A percentile compares a stretch with the other conserved stretches of the same genome.
Conservation (phyloP, 371 early-diverging fungal genomes). For the Fennellomyces sp. region DNA sequence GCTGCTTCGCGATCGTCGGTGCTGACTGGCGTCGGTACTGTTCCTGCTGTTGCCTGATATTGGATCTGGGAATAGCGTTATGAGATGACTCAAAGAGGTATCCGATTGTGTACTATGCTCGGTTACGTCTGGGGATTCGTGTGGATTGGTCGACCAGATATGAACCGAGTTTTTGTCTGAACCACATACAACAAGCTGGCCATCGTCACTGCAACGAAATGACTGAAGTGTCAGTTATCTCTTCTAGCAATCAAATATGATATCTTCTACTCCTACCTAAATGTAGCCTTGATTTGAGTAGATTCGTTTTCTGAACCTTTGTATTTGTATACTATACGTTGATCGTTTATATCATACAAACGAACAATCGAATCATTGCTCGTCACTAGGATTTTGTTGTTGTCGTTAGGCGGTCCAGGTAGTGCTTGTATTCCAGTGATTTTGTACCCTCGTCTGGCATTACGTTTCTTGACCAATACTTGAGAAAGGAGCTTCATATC, state of each 20-base stretch:
- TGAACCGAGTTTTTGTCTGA: conserved; percentile 80
- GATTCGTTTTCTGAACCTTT: conserved; percentile 73
- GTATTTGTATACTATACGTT: conserved; percentile 73
- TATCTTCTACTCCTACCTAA: conserved; percentile 45
- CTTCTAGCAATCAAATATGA: neutral
- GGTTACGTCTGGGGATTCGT: too few species aligned
- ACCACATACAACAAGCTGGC: conserved; percentile 77
- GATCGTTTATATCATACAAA: conserved; percentile 75
- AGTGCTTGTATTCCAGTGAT: conserved; percentile 75
- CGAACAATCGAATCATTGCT: conserved; percentile 85
- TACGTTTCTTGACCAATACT: conserved; percentile 64
- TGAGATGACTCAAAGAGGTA: neutral
- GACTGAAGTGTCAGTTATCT: neutral
- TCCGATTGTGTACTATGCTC: conserved; percentile 15
- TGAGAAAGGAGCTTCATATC: conserved; percentile 82
- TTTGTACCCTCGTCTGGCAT: conserved; percentile 64
- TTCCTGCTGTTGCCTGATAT: neutral
- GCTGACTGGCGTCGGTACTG: neutral
- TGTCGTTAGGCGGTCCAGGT: conserved; percentile 51
- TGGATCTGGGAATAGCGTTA: neutral
- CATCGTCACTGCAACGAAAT: conserved; percentile 60
- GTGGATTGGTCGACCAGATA: conserved; percentile 65
- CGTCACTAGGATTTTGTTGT: conserved; percentile 67
- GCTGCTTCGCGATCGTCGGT: conserved; percentile 13
- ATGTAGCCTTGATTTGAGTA: conserved; percentile 74